Conservation (phyloP, 805 yeast genomes). For the Teunomyces stri region DNA sequence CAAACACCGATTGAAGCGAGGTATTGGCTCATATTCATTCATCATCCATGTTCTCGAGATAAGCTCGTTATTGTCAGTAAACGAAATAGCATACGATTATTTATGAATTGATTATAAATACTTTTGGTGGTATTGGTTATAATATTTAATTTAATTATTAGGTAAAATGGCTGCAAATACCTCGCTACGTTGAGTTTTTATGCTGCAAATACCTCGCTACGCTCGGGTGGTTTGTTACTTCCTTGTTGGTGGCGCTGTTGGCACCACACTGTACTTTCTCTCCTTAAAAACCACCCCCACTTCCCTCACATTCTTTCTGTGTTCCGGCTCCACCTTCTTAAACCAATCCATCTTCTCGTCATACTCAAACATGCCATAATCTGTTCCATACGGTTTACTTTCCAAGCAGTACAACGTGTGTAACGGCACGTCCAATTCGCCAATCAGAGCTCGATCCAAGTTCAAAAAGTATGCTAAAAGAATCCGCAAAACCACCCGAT, state of each 20-base stretch:
- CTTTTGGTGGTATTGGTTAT: no score
- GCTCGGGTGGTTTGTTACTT: background rate
- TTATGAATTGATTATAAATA: no score
- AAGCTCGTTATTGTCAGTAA: no score
- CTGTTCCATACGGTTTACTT: conserved; percentile 93
- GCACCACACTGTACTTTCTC: conserved; percentile 69
- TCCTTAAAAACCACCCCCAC: conserved; percentile 70
- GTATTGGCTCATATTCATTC: no score
- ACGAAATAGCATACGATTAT: no score
- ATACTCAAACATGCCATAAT: conserved; percentile 86
- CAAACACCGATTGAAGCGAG: no score
- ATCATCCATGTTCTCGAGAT: no score
- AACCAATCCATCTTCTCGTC: conserved; percentile 79
- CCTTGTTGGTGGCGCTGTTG: conserved; percentile 61
- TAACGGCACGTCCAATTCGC: conserved; percentile 88
- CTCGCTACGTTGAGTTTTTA: no score
- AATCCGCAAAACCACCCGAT: conserved; percentile 87
- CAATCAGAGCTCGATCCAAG: conserved; percentile 72
- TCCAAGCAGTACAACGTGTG: conserved; percentile 89
- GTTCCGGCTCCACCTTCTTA: conserved; percentile 57
- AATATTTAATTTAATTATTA: no score
- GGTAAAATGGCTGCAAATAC: no score
- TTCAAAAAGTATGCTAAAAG: conserved; percentile 87
- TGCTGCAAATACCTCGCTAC: no score
- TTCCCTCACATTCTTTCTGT: conserved; percentile 60